phyloP scores from a whole-genome alignment of 2,329 filamentous ascomycete species.

The Cordyceps cateniannulata region DNA sequence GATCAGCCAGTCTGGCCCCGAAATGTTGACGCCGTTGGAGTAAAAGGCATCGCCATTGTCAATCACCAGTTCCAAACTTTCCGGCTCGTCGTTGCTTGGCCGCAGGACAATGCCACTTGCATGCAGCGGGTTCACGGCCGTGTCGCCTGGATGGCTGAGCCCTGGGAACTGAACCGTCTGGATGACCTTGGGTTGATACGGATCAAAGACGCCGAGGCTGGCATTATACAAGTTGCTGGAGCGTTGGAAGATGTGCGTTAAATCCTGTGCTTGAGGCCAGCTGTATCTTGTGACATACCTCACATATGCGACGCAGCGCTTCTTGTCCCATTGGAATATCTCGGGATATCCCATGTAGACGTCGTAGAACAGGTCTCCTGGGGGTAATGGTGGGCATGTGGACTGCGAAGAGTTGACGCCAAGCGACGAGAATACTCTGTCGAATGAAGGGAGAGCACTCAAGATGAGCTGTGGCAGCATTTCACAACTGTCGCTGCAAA shows the following conservation, averaged over 20 bases:
- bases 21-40: conserved; percentile 7
- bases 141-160: conserved; percentile 10
- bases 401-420: background rate
- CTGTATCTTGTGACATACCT: background rate
- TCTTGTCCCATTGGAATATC: conserved; percentile 13
- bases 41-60: conserved; percentile 12
- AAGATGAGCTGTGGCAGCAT: background rate
- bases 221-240: background rate
- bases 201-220: background rate
- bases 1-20: conserved; percentile 10
- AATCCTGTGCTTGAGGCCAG: background rate
- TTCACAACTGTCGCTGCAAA: too few relatives aligned
- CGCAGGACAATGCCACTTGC: conserved; percentile 10
- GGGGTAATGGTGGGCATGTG: background rate
- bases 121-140: conserved; percentile 8
- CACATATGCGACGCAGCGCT: conserved; percentile 11
- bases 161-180: conserved; percentile 8
- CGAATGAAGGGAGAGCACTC: background rate
- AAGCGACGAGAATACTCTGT: background rate
- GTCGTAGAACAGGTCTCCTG: background rate
- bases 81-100: background rate
- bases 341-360: conserved; percentile 12
- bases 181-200: conserved; percentile 3
- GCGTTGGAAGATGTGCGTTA: background rate
- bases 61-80: conserved; percentile 10